Base-by-base conservation (phyloP, 2,329 filamentous ascomycete genomes). In the Huntiella abstrusa region DNA sequence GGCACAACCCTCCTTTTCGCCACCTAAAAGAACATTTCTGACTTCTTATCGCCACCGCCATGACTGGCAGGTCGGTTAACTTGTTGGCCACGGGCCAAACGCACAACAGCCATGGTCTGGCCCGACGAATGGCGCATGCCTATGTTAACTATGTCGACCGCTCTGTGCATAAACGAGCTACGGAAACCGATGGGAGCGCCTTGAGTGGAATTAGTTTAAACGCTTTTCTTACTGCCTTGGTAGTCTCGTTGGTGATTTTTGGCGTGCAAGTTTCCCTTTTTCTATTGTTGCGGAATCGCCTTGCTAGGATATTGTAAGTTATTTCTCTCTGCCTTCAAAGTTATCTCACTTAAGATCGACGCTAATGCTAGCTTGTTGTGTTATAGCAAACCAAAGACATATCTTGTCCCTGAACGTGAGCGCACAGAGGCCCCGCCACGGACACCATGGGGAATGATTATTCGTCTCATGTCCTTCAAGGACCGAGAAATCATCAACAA, bases 401-500 rank as follows among this genome's bases (percentile, higher is more conserved):
- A 84, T 54, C 72, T 93, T 1, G 86, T 92, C 0, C 82, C 85
- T 5, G 81, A 91, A 61, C 75, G 80, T 56, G 83, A 93, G 64
- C 76, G 85, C 54, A 86, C 83, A 6, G 71, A 79, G n/a, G 66
- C 81, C 1, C 83, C 84, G 2, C 81, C 82, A 0, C 63, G 60
- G 45, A 70, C 60, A 41, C 64, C 69, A 34, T 65, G 70, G 58
- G 64, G 64, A 11, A 60, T 78, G 49, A 52, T 75, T 54, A 57
- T 71, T 61, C 58, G 65, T 66, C 52, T 93, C 69, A 68, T 83
- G 64, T 60, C 77, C 65, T 64, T 83, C 64, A 60, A 75, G 67
- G 72, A 83, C 51, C 70, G 83, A 10, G 84, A 93, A 54, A 76
- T 98, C 54, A 93, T 98, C 55, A 80, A 88, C 45, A 93, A 95